Conservation (phyloP, 257 asterid genomes). For the Petunia axillaris region DNA sequence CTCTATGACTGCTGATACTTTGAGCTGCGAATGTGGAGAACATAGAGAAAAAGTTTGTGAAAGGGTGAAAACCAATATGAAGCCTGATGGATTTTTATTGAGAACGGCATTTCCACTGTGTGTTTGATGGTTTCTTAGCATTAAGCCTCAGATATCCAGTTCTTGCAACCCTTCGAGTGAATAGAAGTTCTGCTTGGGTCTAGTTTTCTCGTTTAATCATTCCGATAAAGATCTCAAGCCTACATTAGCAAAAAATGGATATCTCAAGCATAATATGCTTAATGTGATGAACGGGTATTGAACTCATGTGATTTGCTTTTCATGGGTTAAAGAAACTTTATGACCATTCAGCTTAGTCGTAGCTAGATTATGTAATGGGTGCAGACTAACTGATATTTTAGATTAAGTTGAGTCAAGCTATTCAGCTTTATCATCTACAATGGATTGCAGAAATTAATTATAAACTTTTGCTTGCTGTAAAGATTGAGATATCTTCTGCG, state of each 20-base stretch:
- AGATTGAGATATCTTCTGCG: conserved; percentile 6
- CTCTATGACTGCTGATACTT: neutral
- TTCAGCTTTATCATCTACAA: neutral
- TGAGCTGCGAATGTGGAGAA: conserved; percentile 6
- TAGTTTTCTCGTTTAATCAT: neutral
- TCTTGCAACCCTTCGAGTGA: neutral
- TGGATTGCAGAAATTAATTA: conserved; percentile 7
- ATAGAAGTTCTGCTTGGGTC: neutral
- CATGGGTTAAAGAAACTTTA: neutral
- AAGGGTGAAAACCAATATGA: neutral
- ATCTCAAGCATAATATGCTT: neutral
- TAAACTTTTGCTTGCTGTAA: neutral
- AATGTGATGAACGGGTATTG: neutral
- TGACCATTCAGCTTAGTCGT: neutral
- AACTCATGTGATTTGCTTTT: conserved; percentile 11
- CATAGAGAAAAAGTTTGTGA: neutral
- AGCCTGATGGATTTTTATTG: neutral
- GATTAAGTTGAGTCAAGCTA: neutral
- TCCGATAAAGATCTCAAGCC: neutral
- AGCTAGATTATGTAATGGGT: neutral
- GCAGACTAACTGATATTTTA: neutral
- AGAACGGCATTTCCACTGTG: neutral
- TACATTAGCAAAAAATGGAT: neutral
- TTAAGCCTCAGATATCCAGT: neutral
- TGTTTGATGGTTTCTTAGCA: conserved; percentile 8